Base-by-base conservation (phyloP, 495 filamentous ascomycete species). In the Recurvomyces mirabilis region DNA sequence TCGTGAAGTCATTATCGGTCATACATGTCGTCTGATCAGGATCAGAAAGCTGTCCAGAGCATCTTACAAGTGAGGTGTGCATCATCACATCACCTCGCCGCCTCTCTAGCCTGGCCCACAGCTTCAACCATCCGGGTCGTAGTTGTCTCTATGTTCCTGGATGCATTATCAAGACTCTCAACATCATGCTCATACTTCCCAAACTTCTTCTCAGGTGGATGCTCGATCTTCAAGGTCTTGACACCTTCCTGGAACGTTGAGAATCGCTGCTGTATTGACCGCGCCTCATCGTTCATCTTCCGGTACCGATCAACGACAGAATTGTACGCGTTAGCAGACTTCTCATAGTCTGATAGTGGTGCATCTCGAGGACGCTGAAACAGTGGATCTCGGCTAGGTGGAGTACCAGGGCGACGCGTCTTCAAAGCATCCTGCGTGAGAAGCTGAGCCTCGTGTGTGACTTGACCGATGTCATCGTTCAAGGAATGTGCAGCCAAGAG, bases 151-250 rank as follows among this genome's bases (percentile, higher is more conserved):
- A 38, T 4, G 18, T 38, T 38, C 18, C 20, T 20, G 6, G 5
- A 4, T 18, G 36, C 36, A 38, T 38, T 38, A 10, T 14, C 36
- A 14, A 38, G 6, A 5, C 15, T 10, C 36, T 38, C 36, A 38
- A 38, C 20, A 23, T 38, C 36, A 23, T 38, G 36, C 14, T 38
- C 36, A 10, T 12, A 10, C 36, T 38, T 38, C 15, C 36, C 20
- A 14, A 38, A 21, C 36, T 38, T 38, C 36, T 22, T 38, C 20
- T 14, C 36, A 19, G 20, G 36, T 4, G 23, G 15, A 23, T 38
- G 36, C 15, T 4, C 11, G 4, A 4, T 18, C 23, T 23, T 22
- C 36, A 38, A 14, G 4, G 9, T 14, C 36, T 14, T 38, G 7
- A 22, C 36, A 19, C 23, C 15, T 10, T 38, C 36, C 14, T 14